Percentiles rank a stretch among this genome's conserved stretches.
These are phyloP conservation scores for Trichoderma brevicompactum DNA, from an alignment of 2,329 filamentous ascomycete species.

Conservation along the genomic window DNA sequence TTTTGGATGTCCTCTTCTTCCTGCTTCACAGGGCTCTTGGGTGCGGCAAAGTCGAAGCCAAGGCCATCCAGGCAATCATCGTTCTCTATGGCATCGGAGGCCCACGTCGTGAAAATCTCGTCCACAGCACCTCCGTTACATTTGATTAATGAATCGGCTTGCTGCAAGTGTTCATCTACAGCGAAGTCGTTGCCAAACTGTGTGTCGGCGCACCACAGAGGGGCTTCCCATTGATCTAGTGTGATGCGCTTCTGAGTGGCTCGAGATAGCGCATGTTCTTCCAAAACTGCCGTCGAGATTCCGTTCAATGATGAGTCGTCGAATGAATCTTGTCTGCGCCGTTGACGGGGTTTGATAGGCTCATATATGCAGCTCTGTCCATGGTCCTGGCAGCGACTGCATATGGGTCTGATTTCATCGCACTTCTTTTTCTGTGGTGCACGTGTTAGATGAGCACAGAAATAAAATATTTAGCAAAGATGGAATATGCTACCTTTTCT, in stretches of 20 bases:
- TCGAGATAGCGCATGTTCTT: constrained; percentile 7
- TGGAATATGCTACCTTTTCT: constrained; percentile 52
- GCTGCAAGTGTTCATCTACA: background rate
- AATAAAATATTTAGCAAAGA: constrained; percentile 8
- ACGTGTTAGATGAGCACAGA: constrained; percentile 27
- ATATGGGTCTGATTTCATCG: constrained; percentile 56
- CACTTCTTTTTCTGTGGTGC: constrained; percentile 60
- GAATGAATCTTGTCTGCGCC: constrained; percentile 41
- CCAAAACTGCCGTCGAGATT: constrained; percentile 1
- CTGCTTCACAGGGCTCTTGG: background rate
- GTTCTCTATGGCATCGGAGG: background rate
- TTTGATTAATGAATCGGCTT: background rate
- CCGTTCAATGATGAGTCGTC: background rate
- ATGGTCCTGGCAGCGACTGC: constrained; percentile 56
- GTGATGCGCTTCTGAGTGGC: constrained; percentile 8
- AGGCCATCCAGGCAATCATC: background rate
- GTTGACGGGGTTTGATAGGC: constrained; percentile 48
- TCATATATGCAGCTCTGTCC: constrained; percentile 57
- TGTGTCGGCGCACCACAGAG: constrained; percentile 18
- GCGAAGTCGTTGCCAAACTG: background rate
- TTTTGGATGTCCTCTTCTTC: background rate
- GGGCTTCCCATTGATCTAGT: constrained; percentile 18
- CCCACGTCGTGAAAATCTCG: constrained; percentile 9
- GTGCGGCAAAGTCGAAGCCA: background rate
- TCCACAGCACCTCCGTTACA: background rate